Base-by-base conservation (phyloP, 2,329 filamentous ascomycete species). In the Canariomyces notabilis region DNA sequence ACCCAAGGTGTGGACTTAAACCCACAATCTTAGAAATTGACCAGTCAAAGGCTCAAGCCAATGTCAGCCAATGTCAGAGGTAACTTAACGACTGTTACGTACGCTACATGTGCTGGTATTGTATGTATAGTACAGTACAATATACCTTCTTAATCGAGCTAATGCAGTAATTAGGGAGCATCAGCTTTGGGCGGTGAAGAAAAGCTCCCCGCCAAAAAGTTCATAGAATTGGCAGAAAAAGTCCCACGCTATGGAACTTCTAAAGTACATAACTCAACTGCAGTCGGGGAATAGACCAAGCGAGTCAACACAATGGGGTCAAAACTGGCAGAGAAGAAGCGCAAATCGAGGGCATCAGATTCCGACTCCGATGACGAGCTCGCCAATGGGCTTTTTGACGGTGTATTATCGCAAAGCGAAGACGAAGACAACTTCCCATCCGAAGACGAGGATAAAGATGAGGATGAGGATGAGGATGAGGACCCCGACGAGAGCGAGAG, bases 341-440 rank as follows among this genome's bases (percentile, higher is more conserved):
- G 83, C 55, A 87, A 86, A 66, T 77, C 77, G 50, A 72, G 79
- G 16, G 75, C 72, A 19, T 71, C 71, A 23, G 77, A 80, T 56
- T 70, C 76, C 51, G 65, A 71, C 2, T 81, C 77, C 18, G 82
- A 82, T 23, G 75, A 80, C 55, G 82, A 85, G 55, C 76, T 84
- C 50, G 69, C 66, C 43, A 72, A 76, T 45, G 71, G 70, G 23
- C 64, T 74, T 37, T 66, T 81, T 14, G 75, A 81, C 47, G 78
- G 76, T 22, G 73, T 80, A 40, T 62, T 82, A 48, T 78, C 75
- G 22, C 70, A 75, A 55, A 74, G 71, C 55, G 74, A 83, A 48
- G 79, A 80, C 57, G 73, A 78, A 49, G 76, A 77, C 43, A 73
- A 76, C 42, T 73, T 75, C 37, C 72, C 67, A 38, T 68, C 68